A percentile compares a stretch with the other conserved stretches of the same genome.
Evolutionary conservation across 805 yeast species (phyloP).

Genomic region (Myxozyma geophila): DNA sequence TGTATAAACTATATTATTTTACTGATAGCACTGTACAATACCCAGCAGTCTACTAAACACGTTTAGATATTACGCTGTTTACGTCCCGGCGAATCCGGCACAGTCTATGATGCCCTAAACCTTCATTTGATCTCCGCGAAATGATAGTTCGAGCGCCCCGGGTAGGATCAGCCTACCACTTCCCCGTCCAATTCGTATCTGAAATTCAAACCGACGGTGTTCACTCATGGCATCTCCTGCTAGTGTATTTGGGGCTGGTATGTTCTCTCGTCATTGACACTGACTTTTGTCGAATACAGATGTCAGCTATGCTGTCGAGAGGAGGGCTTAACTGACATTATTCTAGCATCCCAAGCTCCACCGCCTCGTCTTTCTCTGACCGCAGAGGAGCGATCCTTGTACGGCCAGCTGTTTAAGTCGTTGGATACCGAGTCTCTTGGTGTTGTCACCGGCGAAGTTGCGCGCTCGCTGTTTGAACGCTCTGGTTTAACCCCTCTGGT

Average conservation of each 20-base stretch:
- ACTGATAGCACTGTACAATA: no score
- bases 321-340: not conserved
- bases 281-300: no score
- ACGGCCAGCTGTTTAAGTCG: slow-evolving; percentile 74
- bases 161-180: not conserved
- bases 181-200: not conserved
- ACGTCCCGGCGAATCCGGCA: slow-evolving; percentile 17
- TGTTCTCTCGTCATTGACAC: not conserved
- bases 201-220: not conserved
- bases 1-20: no score
- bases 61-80: not conserved
- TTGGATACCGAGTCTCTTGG: slow-evolving; percentile 82
- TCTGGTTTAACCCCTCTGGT: slow-evolving; percentile 78
- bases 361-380: slow-evolving; percentile 43
- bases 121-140: not conserved
- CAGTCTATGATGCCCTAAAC: not conserved
- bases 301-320: not conserved
- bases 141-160: not conserved
- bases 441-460: slow-evolving; percentile 83
- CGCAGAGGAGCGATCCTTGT: slow-evolving; percentile 75
- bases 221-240: slow-evolving; percentile 5
- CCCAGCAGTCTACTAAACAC: not conserved
- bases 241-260: slow-evolving; percentile 10
- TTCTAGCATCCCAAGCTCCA: slow-evolving; percentile 15
- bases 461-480: slow-evolving; percentile 80